phyloP scores from a whole-genome alignment of 2,329 filamentous ascomycete genomes.

The Madurella fahalii region DNA sequence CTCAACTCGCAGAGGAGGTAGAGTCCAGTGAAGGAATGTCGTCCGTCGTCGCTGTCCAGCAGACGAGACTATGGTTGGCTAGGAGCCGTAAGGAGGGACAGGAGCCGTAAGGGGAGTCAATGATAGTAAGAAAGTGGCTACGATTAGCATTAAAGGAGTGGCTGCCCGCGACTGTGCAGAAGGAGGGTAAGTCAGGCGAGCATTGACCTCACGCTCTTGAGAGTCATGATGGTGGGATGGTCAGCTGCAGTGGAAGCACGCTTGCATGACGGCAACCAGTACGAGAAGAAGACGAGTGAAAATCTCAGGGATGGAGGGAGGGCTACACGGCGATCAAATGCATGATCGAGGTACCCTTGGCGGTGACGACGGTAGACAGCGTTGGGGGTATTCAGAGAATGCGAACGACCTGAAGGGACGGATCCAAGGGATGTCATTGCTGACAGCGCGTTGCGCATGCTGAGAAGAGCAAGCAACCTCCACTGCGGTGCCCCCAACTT shows the following conservation, averaged over 20 bases:
- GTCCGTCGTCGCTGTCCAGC: constrained; percentile 29
- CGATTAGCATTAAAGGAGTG: constrained; percentile 15
- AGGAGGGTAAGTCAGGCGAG: constrained; percentile 10
- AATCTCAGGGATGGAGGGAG: not conserved
- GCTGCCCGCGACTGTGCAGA: constrained; percentile 2
- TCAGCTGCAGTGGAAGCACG: constrained; percentile 14
- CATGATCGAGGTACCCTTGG: not conserved
- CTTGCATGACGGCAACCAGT: constrained; percentile 11
- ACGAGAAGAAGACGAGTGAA: constrained; percentile 5
- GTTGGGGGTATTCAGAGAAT: not conserved
- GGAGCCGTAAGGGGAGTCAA: constrained; percentile 2
- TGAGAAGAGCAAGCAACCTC: not conserved
- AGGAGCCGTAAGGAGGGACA: constrained; percentile 10
- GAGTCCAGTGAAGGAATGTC: constrained; percentile 7
- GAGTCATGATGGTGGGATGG: constrained; percentile 14
- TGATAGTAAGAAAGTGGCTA: not conserved
- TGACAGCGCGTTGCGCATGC: constrained; percentile 1
- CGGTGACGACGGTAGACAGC: not conserved
- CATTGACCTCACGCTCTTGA: constrained; percentile 19
- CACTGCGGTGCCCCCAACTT: not conserved
- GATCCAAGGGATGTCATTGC: constrained; percentile 3
- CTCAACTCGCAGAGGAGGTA: constrained; percentile 16
- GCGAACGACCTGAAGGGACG: not conserved
- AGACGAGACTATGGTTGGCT: constrained; percentile 21
- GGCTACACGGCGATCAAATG: constrained; percentile 12